Evolutionary conservation across 768 basidiomycete species (phyloP), one percentile per base, ranked within the genome.

Genomic region (Podaxis rugospora): DNA sequence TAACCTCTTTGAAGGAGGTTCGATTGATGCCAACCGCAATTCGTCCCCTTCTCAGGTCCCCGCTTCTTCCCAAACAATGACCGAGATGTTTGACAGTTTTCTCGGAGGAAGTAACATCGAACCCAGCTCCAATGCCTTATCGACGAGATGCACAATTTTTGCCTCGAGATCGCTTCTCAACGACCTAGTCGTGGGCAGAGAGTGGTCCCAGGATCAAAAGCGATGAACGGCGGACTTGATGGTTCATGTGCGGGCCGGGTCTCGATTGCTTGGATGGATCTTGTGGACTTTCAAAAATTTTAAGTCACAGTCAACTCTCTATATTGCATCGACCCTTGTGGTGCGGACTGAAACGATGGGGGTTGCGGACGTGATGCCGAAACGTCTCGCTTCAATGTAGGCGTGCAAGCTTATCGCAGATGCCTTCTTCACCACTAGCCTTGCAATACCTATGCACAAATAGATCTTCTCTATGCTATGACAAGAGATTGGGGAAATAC

Each of bases 11-110:
- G 21, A 21, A 49, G 32, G 6, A 32, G n/a, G 18, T 51, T 58
- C 37, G 57, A 58, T 58, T 57, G 57, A 57, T 57, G 57, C 57
- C 39, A 4, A 49, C 28, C 18, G 18, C 47, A 50, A n/a, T 36
- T 23, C 16, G 21, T 37, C 44, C 28, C 40, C 28, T 47, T 50
- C 28, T 57, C 35, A 47, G 18, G 21, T 47, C 49, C 49, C 36
- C 36, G 57, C 37, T 23, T 51, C 37, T 47, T 57, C 42, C 13
- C 44, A 49, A 49, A 44, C 18, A 18, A 16, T 27, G 50, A 51
- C 27, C 35, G 28, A 42, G 40, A 42, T 42, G 11, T 39, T 39
- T 21, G 13, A 54, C 18, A 18, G 23, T 23, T 13, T 53, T 21
- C 37, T 18, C n/a, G 37, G 37, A 52, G 52, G 52, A 40, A 54